phyloP scores from a whole-genome alignment of 768 basidiomycete genomes.

The Leccinellum rugosiceps region DNA sequence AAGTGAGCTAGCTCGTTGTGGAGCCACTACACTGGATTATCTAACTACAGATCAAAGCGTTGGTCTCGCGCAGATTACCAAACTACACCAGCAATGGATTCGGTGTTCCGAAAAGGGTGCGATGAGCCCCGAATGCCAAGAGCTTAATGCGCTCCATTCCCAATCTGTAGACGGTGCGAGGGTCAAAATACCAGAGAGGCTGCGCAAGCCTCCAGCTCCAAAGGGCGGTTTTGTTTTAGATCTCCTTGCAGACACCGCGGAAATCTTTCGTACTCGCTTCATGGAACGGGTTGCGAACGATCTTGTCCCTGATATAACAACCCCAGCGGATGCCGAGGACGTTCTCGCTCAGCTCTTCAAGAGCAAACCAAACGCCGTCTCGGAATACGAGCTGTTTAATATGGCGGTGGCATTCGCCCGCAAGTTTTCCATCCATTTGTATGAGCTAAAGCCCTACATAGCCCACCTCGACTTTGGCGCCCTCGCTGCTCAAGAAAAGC shows the following conservation, averaged over 20 bases:
- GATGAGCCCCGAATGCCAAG: conserved; percentile 62
- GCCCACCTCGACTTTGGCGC: conserved; percentile 56
- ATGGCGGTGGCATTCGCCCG: conserved; percentile 46
- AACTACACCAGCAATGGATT: conserved; percentile 61
- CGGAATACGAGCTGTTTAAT: conserved; percentile 60
- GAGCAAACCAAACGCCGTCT: conserved; percentile 49
- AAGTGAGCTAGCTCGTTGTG: conserved; percentile 37
- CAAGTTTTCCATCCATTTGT: conserved; percentile 41
- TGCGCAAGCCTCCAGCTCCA: conserved; percentile 46
- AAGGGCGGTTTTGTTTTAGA: conserved; percentile 50
- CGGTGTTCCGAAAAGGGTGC: conserved; percentile 53
- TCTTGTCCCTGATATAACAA: conserved; percentile 22
- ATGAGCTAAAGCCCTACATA: conserved; percentile 39
- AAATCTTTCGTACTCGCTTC: conserved; percentile 45
- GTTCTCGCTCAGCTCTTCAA: conserved; percentile 46
- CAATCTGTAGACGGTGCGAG: conserved; percentile 65
- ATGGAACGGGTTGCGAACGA: conserved; percentile 25
- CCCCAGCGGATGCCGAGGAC: conserved; percentile 37
- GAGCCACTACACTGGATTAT: background rate
- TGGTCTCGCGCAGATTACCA: conserved; percentile 53
- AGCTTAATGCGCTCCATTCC: conserved; percentile 68
- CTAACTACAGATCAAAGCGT: conserved; percentile 36
- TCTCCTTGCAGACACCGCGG: conserved; percentile 44
- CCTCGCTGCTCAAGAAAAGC: conserved; percentile 50
- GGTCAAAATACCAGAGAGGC: conserved; percentile 32